Conservation (phyloP, 768 basidiomycete species). For the Galerina marginata region DNA sequence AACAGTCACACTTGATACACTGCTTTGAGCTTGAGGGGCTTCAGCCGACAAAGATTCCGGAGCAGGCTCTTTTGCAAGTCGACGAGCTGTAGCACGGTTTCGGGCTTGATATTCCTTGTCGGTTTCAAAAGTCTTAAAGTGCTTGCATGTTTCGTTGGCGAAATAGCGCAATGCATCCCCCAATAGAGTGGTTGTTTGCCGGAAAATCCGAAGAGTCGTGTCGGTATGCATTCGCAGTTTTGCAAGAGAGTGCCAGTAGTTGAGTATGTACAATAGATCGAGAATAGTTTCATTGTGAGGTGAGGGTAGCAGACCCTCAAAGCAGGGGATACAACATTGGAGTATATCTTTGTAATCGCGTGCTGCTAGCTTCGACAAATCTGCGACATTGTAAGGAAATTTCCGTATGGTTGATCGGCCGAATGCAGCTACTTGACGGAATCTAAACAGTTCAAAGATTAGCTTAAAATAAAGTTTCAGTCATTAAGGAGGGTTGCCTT, state of each 20-base stretch:
- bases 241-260: slow-evolving; percentile 32
- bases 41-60: too few species aligned
- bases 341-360: slow-evolving; percentile 46
- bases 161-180: slow-evolving; percentile 28
- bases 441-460: slow-evolving; percentile 25
- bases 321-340: slow-evolving; percentile 38
- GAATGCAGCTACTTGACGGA: slow-evolving; percentile 35
- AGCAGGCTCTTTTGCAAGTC: slow-evolving; percentile 3
- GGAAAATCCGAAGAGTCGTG: slow-evolving; percentile 23
- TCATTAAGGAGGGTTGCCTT: slow-evolving; percentile 3
- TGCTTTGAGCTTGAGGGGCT: too few species aligned
- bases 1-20: too few species aligned
- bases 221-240: slow-evolving; percentile 37
- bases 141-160: slow-evolving; percentile 15
- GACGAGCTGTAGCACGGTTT: not conserved
- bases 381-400: slow-evolving; percentile 37
- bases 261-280: slow-evolving; percentile 27
- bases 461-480: not conserved
- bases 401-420: slow-evolving; percentile 32
- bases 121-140: slow-evolving; percentile 29
- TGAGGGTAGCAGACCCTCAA: slow-evolving; percentile 37
- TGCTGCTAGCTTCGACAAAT: slow-evolving; percentile 39
- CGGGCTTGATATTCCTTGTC: slow-evolving; percentile 16
- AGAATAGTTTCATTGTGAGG: slow-evolving; percentile 26
- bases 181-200: slow-evolving; percentile 24